Evolutionary conservation across 1,139 yeast species (phyloP), one percentile per base, ranked within the genome.

Genomic region (Geotrichum restrictum): DNA sequence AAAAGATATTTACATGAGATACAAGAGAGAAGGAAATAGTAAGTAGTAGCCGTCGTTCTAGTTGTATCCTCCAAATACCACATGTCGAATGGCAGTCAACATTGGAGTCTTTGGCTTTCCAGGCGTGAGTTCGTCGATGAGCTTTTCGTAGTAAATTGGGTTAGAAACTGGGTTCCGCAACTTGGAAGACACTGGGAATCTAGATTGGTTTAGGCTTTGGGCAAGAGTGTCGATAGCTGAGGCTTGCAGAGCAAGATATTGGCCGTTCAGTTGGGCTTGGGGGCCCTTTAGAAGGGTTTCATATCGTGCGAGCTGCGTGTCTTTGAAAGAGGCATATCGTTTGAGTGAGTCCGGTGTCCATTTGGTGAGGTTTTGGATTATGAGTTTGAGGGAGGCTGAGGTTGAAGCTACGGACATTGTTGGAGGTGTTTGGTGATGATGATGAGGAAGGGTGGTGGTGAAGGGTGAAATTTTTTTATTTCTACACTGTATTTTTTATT

Each of bases 111-210:
- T 95, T 67, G 80, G 83, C 63, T 76, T 76, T 60, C 83, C 83
- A n/a, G 95, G 93, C 55, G 77, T 75, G 48, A 89, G 76, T 67
- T 88, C 95, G 46, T 77, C 74, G 70, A 85, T 63, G 52, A 89
- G 74, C 63, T 94, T 77, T 41, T 75, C 77, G 64, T 89, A 89
- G 65, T 89, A 89, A 48, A 77, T 71, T 1, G 95, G 91, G 66
- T 88, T 87, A 1, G 96, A 95, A 64, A 83, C 82, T 31, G 97
- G 97, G 60, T 70, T 75, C 62, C 80, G 70, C 57, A 89, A 69
- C 66, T 85, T 84, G 50, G 82, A 85, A 10, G 65, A 50, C 13
- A 65, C 61, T n/a, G 66, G 61, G 24, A 54, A 54, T 22, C 37
- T 33, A 37, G 53, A 51, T 40, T 51, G 54, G 49, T 64, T 61